A percentile compares a stretch with the other conserved stretches of the same genome.
phyloP scores from a whole-genome alignment of 2,329 filamentous ascomycete species.

The Fusarium camptoceras region DNA sequence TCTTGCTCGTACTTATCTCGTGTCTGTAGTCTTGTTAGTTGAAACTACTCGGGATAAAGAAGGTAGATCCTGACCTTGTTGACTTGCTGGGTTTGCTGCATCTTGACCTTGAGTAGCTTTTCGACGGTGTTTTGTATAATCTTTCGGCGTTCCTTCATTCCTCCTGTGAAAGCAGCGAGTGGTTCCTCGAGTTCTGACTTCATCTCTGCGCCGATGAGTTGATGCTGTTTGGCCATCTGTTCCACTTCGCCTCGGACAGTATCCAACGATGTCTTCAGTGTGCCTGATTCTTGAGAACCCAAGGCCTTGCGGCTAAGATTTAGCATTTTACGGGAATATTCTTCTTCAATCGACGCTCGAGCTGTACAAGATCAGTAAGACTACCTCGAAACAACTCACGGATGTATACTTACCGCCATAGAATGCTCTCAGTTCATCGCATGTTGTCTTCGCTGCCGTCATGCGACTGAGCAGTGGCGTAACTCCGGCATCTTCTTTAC shows the following conservation, averaged over 20 bases:
- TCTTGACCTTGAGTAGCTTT: conserved; percentile 92
- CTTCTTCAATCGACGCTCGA: conserved; percentile 93
- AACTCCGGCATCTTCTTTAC: conserved; percentile 97
- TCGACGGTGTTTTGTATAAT: conserved; percentile 95
- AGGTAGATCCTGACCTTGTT: conserved; percentile 77
- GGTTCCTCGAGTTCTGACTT: conserved; percentile 96
- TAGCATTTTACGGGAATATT: conserved; percentile 91
- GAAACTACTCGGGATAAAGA: neutral
- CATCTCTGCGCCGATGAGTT: conserved; percentile 92
- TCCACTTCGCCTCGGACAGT: conserved; percentile 90
- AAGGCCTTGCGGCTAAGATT: conserved; percentile 88
- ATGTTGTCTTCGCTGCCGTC: conserved; percentile 92
- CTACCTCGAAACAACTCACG: neutral
- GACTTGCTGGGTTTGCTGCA: conserved; percentile 88
- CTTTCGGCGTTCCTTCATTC: conserved; percentile 96
- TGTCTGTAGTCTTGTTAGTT: conserved; percentile 65
- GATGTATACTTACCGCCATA: conserved; percentile 73
- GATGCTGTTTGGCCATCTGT: conserved; percentile 92
- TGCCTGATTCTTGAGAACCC: conserved; percentile 87
- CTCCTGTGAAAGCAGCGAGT: conserved; percentile 88
- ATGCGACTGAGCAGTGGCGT: conserved; percentile 91
- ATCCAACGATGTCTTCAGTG: conserved; percentile 85
- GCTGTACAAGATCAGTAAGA: conserved; percentile 60
- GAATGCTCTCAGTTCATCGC: conserved; percentile 92
- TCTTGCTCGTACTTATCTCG: conserved; percentile 97